Conservation (phyloP, 2,329 filamentous ascomycete species). For the Epichloe coenophiala region DNA sequence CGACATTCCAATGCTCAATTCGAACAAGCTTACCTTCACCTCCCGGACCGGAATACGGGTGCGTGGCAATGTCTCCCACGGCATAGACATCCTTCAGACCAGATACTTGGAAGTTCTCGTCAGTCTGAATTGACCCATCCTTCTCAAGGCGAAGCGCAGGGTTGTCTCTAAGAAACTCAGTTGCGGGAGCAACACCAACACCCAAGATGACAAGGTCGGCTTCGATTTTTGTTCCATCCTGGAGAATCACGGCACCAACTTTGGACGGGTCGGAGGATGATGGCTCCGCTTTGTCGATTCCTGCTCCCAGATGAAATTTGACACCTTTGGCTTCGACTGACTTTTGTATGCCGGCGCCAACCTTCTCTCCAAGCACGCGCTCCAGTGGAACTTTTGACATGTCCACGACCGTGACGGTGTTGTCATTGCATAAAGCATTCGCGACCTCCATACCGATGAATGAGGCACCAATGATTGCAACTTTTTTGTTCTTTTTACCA, state of each 20-base stretch:
- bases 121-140: conserved; percentile 74
- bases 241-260: conserved; percentile 69
- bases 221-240: conserved; percentile 71
- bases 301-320: conserved; percentile 72
- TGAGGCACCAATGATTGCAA: conserved; percentile 81
- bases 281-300: conserved; percentile 70
- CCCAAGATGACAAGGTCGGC: conserved; percentile 88
- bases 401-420: conserved; percentile 75
- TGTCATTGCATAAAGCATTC: conserved; percentile 65
- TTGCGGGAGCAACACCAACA: conserved; percentile 77
- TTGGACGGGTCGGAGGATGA: conserved; percentile 52
- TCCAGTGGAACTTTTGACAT: conserved; percentile 80
- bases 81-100: conserved; percentile 78
- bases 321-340: conserved; percentile 74
- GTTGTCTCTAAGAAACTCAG: conserved; percentile 67
- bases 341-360: conserved; percentile 70
- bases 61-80: conserved; percentile 88
- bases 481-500: conserved; percentile 69
- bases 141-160: conserved; percentile 54
- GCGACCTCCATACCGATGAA: conserved; percentile 99
- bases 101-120: conserved; percentile 64
- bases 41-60: conserved; percentile 84
- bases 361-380: conserved; percentile 66
- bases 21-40: conserved; percentile 61
- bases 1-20: conserved; percentile 98